Conservation (phyloP, 2,329 filamentous ascomycete species). For the Fusarium brachygibbosum region DNA sequence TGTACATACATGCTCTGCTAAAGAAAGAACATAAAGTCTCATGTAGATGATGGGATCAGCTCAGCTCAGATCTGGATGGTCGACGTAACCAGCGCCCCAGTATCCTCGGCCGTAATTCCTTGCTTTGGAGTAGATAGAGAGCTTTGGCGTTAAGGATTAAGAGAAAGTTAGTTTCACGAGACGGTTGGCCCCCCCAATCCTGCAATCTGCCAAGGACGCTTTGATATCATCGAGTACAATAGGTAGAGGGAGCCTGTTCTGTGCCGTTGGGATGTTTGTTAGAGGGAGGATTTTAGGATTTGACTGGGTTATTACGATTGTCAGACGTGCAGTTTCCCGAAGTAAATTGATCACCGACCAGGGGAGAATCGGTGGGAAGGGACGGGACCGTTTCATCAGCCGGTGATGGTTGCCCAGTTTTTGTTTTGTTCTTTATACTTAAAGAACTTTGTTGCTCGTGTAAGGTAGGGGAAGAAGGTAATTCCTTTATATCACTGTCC, state of each 20-base stretch:
- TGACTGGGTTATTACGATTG: slow-evolving; percentile 22
- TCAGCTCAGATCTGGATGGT: neutral
- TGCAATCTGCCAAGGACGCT: slow-evolving; percentile 6
- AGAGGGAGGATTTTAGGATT: slow-evolving; percentile 10
- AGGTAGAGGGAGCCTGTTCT: neutral
- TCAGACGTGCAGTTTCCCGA: slow-evolving; percentile 18
- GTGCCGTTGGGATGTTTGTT: neutral
- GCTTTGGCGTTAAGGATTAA: slow-evolving; percentile 7
- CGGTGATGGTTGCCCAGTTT: slow-evolving; percentile 27
- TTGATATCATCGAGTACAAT: slow-evolving; percentile 4
- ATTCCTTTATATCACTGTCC: slow-evolving; percentile 3
- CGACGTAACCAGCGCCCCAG: neutral
- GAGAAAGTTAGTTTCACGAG: slow-evolving; percentile 3
- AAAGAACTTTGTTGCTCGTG: slow-evolving; percentile 14
- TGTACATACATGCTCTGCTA: neutral
- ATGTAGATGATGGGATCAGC: slow-evolving; percentile 16
- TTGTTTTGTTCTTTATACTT: slow-evolving; percentile 27
- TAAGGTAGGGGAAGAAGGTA: neutral
- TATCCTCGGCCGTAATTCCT: neutral
- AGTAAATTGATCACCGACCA: slow-evolving; percentile 22
- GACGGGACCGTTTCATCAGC: slow-evolving; percentile 27
- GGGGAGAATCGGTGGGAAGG: slow-evolving; percentile 4
- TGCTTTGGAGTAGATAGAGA: neutral
- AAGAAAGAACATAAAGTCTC: slow-evolving; percentile 17
- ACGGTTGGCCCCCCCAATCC: neutral